Evolutionary conservation across 2,329 filamentous ascomycete species (phyloP).

Genomic region (Curvularia hawaiiensis): DNA sequence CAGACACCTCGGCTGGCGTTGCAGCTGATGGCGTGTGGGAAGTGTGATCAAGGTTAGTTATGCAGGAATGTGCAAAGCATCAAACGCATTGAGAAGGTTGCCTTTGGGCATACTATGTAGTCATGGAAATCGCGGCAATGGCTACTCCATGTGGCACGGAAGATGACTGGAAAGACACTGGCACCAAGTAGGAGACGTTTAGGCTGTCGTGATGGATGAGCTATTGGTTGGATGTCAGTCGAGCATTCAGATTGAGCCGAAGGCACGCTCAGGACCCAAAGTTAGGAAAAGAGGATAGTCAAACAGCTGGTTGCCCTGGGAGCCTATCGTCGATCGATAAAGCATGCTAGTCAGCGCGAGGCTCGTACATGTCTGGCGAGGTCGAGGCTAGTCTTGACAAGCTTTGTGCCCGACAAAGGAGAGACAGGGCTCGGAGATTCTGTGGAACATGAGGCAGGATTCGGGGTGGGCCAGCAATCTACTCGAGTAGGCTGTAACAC

Average conservation of each 20-base stretch:
- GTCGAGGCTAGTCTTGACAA: constrained; percentile 2
- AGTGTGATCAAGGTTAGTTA: constrained; percentile 9
- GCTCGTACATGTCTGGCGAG: not conserved
- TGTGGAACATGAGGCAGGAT: constrained; percentile 17
- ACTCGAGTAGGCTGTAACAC: constrained; percentile 32
- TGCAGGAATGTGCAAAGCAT: constrained; percentile 1
- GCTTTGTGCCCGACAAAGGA: constrained; percentile 9
- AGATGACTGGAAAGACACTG: constrained; percentile 22
- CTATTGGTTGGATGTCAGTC: constrained; percentile 12
- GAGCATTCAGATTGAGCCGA: constrained; percentile 20
- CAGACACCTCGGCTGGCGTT: constrained; percentile 16
- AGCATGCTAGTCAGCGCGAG: constrained; percentile 14
- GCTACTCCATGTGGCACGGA: constrained; percentile 18
- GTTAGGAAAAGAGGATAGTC: not conserved
- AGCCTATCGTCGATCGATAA: constrained; percentile 5
- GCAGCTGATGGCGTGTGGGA: constrained; percentile 5
- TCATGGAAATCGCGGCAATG: constrained; percentile 10
- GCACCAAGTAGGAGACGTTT: constrained; percentile 7
- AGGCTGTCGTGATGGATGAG: constrained; percentile 1
- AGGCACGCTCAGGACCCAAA: constrained; percentile 12
- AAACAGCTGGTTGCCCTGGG: constrained; percentile 7
- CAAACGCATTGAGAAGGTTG: constrained; percentile 5
- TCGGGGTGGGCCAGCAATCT: constrained; percentile 38
- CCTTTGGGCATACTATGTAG: not conserved
- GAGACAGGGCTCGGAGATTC: constrained; percentile 11